These are phyloP conservation scores for Xylariaceae sp. DNA, from an alignment of 2,329 filamentous ascomycete species.

Conservation along the genomic window DNA sequence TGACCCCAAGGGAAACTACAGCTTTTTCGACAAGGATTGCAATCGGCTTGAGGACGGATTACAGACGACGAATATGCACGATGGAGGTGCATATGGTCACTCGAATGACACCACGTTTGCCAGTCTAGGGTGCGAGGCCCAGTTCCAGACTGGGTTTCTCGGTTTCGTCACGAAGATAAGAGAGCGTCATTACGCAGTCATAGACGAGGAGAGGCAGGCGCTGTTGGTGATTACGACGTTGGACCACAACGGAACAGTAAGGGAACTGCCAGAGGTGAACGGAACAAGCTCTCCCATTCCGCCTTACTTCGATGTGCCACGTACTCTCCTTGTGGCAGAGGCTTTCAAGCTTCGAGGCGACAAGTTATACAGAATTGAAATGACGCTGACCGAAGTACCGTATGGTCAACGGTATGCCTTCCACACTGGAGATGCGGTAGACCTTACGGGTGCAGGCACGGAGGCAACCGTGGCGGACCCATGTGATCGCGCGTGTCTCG, in stretches of 20 bases:
- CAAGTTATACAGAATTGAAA: slow-evolving; percentile 11
- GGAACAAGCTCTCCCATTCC: slow-evolving; percentile 19
- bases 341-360: neutral
- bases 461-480: slow-evolving; percentile 9
- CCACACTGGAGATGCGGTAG: slow-evolving; percentile 6
- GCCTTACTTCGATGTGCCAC: slow-evolving; percentile 19
- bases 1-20: slow-evolving; percentile 17
- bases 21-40: slow-evolving; percentile 19
- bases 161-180: slow-evolving; percentile 19
- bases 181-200: slow-evolving; percentile 16
- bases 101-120: slow-evolving; percentile 20
- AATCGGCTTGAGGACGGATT: slow-evolving; percentile 19
- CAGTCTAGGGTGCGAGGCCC: slow-evolving; percentile 16
- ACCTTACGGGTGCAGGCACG: slow-evolving; percentile 10
- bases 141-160: slow-evolving; percentile 22
- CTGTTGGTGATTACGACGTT: slow-evolving; percentile 17
- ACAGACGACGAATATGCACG: slow-evolving; percentile 17
- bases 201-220: slow-evolving; percentile 18
- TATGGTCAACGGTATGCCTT: slow-evolving; percentile 17
- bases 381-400: slow-evolving; percentile 18
- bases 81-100: slow-evolving; percentile 17
- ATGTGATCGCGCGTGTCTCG: slow-evolving; percentile 7
- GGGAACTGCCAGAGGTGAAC: slow-evolving; percentile 14
- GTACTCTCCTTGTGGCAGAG: slow-evolving; percentile 16
- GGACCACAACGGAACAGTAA: slow-evolving; percentile 20